Base-by-base conservation (phyloP, 306 rosid genomes). In the Morella rubra region DNA sequence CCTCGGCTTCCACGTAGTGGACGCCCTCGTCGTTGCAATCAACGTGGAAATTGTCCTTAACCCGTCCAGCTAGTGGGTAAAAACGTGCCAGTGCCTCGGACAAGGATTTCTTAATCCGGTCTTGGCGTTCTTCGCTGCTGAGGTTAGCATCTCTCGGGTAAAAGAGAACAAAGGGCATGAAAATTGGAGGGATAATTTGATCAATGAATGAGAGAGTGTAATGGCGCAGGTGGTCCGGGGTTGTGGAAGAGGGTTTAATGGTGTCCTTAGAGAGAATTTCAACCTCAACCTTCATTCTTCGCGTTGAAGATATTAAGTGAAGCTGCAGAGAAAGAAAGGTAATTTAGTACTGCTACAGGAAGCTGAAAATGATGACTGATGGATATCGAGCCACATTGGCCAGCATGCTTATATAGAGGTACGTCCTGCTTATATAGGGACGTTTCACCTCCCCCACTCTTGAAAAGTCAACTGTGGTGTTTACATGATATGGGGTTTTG, bases 131-230 rank as follows among this genome's bases (percentile, higher is more conserved):
- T 27, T 5, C 37, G 60, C 22, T 44, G 44, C 7, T 14, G 6
- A 52, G 49, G 58, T 62, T 7, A 3, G 20, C 19, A 54, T 54
- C 10, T n/a, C 19, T 68, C 0, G 19, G 77, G 64, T 62, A 83
- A 71, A 76, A 83, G 27, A 70, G 79, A 69, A 86, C 58, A 76
- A 73, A 58, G 10, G 90, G 87, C 79, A 77, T 81, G 64, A 58
- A 81, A 44, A 61, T 14, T 9, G 84, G 82, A 14, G 87, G 86
- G 4, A 74, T 69, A 56, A 73, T 10, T 51, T 86, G 90, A 76
- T 86, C 90, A 5, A 86, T 73, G 80, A 81, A 81, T 19, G 87
- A 81, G 66, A 86, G 84, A 12, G 82, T 51, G 32, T 60, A 77
- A 20, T 49, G 77, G 64, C 55, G 71, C 70, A 77, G 84, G 59